Evolutionary conservation across 306 rosid species (phyloP).

Genomic region (Rosa chinensis): DNA sequence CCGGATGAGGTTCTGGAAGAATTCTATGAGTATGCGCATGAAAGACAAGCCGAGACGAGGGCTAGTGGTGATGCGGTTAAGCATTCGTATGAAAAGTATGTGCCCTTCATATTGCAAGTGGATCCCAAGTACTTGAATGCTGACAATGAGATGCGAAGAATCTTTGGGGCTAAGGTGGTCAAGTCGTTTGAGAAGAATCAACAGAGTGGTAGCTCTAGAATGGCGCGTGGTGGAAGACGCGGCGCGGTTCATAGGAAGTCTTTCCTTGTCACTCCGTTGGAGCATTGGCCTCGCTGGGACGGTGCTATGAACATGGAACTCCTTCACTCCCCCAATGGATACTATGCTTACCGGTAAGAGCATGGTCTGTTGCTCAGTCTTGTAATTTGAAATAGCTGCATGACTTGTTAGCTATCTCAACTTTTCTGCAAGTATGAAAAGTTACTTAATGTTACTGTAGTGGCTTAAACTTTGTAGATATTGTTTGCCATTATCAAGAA

Average conservation of each 20-base stretch:
- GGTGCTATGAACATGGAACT: slow-evolving; percentile 87
- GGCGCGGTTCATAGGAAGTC: slow-evolving; percentile 65
- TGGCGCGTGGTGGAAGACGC: slow-evolving; percentile 74
- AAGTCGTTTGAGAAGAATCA: slow-evolving; percentile 79
- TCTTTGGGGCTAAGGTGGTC: slow-evolving; percentile 94
- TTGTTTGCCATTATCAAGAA: background rate
- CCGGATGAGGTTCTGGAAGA: slow-evolving; percentile 61
- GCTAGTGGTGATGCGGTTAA: slow-evolving; percentile 34
- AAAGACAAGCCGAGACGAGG: slow-evolving; percentile 31
- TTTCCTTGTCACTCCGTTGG: slow-evolving; percentile 70
- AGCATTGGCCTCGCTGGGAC: slow-evolving; percentile 88
- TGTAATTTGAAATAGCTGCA: background rate
- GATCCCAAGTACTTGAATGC: slow-evolving; percentile 91
- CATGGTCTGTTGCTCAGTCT: slow-evolving; percentile 15
- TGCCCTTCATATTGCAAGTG: slow-evolving; percentile 49
- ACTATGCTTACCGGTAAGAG: slow-evolving; percentile 66
- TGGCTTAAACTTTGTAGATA: slow-evolving; percentile 3
- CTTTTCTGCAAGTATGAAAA: background rate
- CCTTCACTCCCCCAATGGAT: slow-evolving; percentile 59
- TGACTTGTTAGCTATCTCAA: background rate
- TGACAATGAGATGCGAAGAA: slow-evolving; percentile 81
- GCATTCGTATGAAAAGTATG: slow-evolving; percentile 15
- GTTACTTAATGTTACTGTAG: background rate
- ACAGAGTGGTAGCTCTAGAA: slow-evolving; percentile 81
- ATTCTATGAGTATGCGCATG: slow-evolving; percentile 42